Percentiles rank a stretch among this genome's conserved stretches.
These are phyloP conservation scores for Babesia gibsoni DNA, from an alignment of 169 alveolate genomes.

Conservation along the genomic window DNA sequence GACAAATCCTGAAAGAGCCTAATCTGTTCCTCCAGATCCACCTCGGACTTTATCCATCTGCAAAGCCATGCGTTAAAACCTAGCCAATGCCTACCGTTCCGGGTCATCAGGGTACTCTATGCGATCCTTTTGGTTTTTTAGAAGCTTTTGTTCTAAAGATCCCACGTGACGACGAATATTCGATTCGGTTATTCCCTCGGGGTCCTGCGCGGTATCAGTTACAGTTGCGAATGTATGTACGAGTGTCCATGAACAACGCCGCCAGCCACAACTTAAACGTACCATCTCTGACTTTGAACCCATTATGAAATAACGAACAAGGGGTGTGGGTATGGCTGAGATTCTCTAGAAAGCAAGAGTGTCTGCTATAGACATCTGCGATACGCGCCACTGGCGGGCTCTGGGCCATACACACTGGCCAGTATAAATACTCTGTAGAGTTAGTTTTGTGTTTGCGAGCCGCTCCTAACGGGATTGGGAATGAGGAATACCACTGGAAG, in stretches of 20 bases:
- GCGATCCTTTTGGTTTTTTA: conserved; percentile 43
- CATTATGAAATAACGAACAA: no score
- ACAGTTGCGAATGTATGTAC: no score
- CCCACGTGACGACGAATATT: conserved; percentile 23
- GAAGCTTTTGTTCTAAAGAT: conserved; percentile 21
- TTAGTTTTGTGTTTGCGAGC: no score
- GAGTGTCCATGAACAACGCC: no score
- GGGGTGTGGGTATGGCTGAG: no score
- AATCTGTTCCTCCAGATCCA: conserved; percentile 75
- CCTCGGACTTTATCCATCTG: conserved; percentile 74
- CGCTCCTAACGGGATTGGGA: no score
- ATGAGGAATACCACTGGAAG: no score
- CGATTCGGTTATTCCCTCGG: conserved; percentile 19
- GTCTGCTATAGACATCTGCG: neutral
- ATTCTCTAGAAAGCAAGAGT: neutral
- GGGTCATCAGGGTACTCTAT: conserved; percentile 57
- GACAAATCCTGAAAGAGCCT: conserved; percentile 57
- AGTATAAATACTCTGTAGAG: neutral
- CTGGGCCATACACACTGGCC: conserved; percentile 17
- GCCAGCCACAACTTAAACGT: no score
- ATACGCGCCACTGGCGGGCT: conserved; percentile 31
- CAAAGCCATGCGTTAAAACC: neutral
- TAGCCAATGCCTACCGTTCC: conserved; percentile 23
- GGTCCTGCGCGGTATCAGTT: conserved; percentile 8
- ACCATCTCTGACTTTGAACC: no score